Evolutionary conservation across 441 rosid species (phyloP).

Genomic region (Gossypium schwendimanii): DNA sequence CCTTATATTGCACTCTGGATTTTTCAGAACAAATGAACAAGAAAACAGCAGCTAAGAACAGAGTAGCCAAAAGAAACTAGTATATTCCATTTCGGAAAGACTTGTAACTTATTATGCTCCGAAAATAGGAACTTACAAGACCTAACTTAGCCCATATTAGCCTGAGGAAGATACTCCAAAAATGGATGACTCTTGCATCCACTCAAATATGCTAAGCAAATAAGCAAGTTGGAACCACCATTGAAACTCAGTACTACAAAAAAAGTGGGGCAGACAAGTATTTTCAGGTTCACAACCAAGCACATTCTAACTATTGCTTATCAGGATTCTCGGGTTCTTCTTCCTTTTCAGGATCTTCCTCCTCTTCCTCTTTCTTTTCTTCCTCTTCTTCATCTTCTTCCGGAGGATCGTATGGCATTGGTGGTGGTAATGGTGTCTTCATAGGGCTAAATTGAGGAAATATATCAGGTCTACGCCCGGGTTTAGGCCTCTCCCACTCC

Average conservation of each 20-base stretch:
- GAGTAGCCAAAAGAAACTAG: background rate
- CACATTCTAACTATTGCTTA: constrained; percentile 18
- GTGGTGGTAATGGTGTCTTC: constrained; percentile 86
- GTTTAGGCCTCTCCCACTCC: constrained; percentile 86
- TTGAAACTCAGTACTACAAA: background rate
- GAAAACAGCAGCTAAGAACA: background rate
- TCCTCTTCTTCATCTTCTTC: constrained; percentile 88
- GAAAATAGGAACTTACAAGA: background rate
- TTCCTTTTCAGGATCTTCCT: constrained; percentile 65
- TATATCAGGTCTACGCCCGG: constrained; percentile 82
- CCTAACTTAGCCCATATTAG: background rate
- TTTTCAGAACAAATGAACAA: background rate
- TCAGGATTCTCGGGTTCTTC: constrained; percentile 47
- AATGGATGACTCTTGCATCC: background rate
- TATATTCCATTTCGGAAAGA: background rate
- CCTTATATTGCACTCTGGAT: background rate
- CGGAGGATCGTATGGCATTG: constrained; percentile 81
- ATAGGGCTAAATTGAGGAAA: constrained; percentile 85
- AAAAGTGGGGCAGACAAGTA: background rate
- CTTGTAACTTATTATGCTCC: background rate
- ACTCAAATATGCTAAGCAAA: background rate
- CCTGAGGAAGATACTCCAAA: background rate
- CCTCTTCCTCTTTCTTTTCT: constrained; percentile 54
- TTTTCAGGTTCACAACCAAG: background rate
- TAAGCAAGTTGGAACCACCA: background rate